Evolutionary conservation across 1,139 yeast species (phyloP), one percentile per base, ranked within the genome.

Genomic region (Geotrichum restrictum): DNA sequence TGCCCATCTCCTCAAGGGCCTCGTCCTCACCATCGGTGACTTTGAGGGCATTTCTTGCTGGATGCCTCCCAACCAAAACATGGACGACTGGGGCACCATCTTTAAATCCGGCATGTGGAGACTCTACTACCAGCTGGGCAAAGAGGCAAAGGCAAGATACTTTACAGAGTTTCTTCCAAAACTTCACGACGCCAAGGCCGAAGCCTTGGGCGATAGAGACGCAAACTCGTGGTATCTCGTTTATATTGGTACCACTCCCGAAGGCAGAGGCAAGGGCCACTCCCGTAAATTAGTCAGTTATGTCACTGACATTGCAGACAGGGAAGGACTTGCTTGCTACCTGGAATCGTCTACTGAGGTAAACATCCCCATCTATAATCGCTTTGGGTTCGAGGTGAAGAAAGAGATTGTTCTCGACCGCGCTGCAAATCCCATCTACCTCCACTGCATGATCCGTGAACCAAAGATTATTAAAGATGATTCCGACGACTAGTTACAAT

Each of bases 211-310:
- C 44, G 56, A 73, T 61, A 43, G 67, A 55, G 70, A 69, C 39
- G 75, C 74, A 52, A 72, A 74, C 41, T 64, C 74, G 6, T 82
- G 75, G 70, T 81, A 85, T 16, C 73, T 82, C 62, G 85, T 82
- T 36, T 82, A 82, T 62, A 68, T 82, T 45, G 88, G 86, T 1
- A 77, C 84, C 6, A 70, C 77, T 10, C 75, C 74, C n/a, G 62
- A 67, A 21, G 85, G 85, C 8, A 73, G 85, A 61, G 88, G 88
- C 36, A 82, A 82, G 64, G 88, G 88, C 7, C 81, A 82, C 63
- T 81, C 76, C n/a, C 67, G 87, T 45, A 73, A 73, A 49, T 71
- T 81, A 62, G 77, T 82, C 59, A 79, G 80, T n/a, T 76, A 72
- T 60, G 78, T 80, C 76, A 80, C 80, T 58, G 65, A 70, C 29